Evolutionary conservation across 2,329 filamentous ascomycete genomes (phyloP), one percentile per base, ranked within the genome.

Genomic region (Aspergillus quadricinctus): DNA sequence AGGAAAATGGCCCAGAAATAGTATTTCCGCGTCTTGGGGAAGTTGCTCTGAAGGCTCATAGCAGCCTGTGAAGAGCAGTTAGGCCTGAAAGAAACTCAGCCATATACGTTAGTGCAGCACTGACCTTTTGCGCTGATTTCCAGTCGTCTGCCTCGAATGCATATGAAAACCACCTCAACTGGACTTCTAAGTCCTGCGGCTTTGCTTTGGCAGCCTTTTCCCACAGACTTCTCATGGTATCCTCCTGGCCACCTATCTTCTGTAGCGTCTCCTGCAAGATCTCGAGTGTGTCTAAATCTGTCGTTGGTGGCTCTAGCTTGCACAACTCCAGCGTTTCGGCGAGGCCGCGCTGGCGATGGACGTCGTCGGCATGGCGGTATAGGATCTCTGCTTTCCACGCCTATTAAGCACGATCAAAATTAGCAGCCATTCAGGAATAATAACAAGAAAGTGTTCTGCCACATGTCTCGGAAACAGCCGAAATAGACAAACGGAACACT

Each of bases 1-100:
- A 77, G 70, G 55, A 80, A 73, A 28, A 80, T 78, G 27, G 77
- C 77, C 75, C 77, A 79, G 60, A 80, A 77, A 57, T 78, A 76
- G 61, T 79, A 80, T 49, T 78, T 73, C 48, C 78, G 71, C 25
- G 75, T 71, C 57, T 75, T 75, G 1, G 78, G 75, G 55, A 80
- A 80, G 55, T 78, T 78, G 61, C 74, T 79, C 60, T 78, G 76
- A 45, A 80, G 74, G 57, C 73, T 75, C 77, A 80, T 80, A 48
- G 77, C 74, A 56, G 78, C 78, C 77, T 80, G 60, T 51, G 45
- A 56, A 19, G 31, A 40, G 53, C 52, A 49, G 61, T 55, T 60
- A 61, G 57, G 63, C 37, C 35, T 11, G 7, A 4, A 25, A 17
- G 53, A 51, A 60, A 54, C 25, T 37, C 45, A 11, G 17, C 19